Base-by-base conservation (phyloP, 805 yeast species). In the Candida piceae region DNA sequence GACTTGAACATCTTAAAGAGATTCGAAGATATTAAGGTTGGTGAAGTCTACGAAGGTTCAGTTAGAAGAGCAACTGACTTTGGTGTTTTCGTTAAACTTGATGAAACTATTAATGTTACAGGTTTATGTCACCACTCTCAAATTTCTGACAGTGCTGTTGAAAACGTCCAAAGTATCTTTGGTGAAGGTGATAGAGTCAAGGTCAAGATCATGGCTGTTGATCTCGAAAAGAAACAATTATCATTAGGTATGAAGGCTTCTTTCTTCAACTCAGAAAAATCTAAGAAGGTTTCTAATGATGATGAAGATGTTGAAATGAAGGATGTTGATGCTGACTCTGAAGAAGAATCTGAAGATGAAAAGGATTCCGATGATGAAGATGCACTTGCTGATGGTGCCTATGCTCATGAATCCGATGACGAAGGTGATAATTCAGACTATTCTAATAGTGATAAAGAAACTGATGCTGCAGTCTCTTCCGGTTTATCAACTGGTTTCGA, bases 211-310 rank as follows among this genome's bases (percentile, higher is more conserved):
- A 66, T 89, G 48, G 72, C 68, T 21, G 67, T 81, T 22, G 80
- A 84, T 51, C 38, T 48, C 2, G 76, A 67, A 9, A 87, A 83
- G 68, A 80, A 80, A 42, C 89, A 84, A 55, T 55, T 90, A 16
- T 80, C 95, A 1, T 71, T 90, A 43, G 96, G 97, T 45, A 80
- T 90, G 89, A 90, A 88, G 66, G 97, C 97, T 3, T 84, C 96
- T 3, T 87, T 82, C 62, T 93, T 90, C 58, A 38, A 46, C 7
- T 60, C 49, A 12, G 65, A 54, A 29, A 26, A 22, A 16, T 25
- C 4, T 21, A 34, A 19, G 10, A 6, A 15, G 6, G 7, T 18
- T 8, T 46, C 29, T 10, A 49, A 40, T 16, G 66, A 59, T 18
- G 64, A 48, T n/a, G 62, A 58, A n/a, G n/a, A n/a, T n/a, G n/a